Conservation (phyloP, 2,329 filamentous ascomycete genomes). For the Arachnopeziza araneosa region DNA sequence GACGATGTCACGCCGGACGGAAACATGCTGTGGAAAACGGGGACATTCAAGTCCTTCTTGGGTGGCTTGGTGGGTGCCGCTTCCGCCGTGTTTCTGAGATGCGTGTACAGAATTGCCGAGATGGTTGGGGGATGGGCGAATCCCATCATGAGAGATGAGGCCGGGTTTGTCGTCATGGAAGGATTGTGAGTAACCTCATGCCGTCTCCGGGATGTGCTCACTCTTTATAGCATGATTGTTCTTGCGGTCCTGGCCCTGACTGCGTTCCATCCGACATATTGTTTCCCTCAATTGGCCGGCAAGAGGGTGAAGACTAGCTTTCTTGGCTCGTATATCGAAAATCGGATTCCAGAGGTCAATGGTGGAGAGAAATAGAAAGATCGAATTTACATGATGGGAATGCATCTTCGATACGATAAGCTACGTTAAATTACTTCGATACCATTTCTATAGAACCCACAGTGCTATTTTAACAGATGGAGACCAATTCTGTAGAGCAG, state of each 20-base stretch:
- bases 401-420: neutral
- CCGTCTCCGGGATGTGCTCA: neutral
- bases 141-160: slow-evolving; percentile 56
- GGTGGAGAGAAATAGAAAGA: neutral
- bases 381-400: neutral
- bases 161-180: slow-evolving; percentile 54
- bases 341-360: neutral
- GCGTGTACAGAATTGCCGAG: slow-evolving; percentile 42
- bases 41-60: slow-evolving; percentile 16
- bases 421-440: too few species aligned
- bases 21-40: slow-evolving; percentile 3
- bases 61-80: slow-evolving; percentile 12
- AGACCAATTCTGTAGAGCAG: too few species aligned
- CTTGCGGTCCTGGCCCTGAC: slow-evolving; percentile 42
- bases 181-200: neutral
- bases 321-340: neutral
- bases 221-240: slow-evolving; percentile 36
- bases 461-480: too few species aligned
- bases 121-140: slow-evolving; percentile 62
- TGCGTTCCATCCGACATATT: slow-evolving; percentile 37
- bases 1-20: slow-evolving; percentile 9
- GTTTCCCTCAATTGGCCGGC: slow-evolving; percentile 13
- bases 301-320: neutral
- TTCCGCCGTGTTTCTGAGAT: slow-evolving; percentile 17
- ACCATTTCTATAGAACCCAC: too few species aligned